Evolutionary conservation across 2,329 filamentous ascomycete genomes (phyloP).

Genomic region (Aspergillus hiratsukae): DNA sequence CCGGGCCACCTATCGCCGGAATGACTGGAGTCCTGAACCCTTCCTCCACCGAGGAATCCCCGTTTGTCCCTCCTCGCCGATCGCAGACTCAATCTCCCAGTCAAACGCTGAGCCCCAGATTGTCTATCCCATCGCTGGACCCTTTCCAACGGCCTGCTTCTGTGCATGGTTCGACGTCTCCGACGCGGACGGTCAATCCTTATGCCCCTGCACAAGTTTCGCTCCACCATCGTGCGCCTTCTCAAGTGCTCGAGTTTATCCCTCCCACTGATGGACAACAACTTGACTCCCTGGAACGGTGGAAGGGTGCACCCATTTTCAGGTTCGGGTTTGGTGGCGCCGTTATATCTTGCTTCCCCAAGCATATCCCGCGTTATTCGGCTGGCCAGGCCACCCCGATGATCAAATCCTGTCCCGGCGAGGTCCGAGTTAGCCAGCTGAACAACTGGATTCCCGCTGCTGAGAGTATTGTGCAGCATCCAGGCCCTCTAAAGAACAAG

Average conservation of each 20-base stretch:
- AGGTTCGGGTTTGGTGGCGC: slow-evolving; percentile 83
- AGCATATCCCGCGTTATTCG: slow-evolving; percentile 79
- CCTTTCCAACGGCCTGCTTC: slow-evolving; percentile 52
- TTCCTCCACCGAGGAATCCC: slow-evolving; percentile 20
- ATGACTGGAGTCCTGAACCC: slow-evolving; percentile 15
- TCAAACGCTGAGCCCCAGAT: slow-evolving; percentile 46
- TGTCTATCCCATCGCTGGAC: slow-evolving; percentile 41
- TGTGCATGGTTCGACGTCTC: slow-evolving; percentile 45
- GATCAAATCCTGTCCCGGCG: slow-evolving; percentile 76
- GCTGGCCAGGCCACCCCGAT: slow-evolving; percentile 68
- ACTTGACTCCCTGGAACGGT: slow-evolving; percentile 75
- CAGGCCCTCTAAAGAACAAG: slow-evolving; percentile 82
- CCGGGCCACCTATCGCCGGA: slow-evolving; percentile 11
- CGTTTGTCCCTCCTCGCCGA: slow-evolving; percentile 42
- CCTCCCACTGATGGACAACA: slow-evolving; percentile 52
- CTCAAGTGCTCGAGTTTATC: slow-evolving; percentile 52
- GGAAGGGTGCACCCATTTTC: slow-evolving; percentile 85
- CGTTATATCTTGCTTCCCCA: slow-evolving; percentile 80
- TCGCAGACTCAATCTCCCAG: slow-evolving; percentile 59
- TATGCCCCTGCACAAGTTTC: slow-evolving; percentile 32
- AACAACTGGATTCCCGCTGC: slow-evolving; percentile 68
- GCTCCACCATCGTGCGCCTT: slow-evolving; percentile 39
- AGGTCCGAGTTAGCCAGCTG: slow-evolving; percentile 70
- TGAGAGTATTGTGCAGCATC: slow-evolving; percentile 74
- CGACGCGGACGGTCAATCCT: slow-evolving; percentile 32